Evolutionary conservation across 192 early-diverging fungal genomes (phyloP).

Genomic region (Haplosporangium gracile): DNA sequence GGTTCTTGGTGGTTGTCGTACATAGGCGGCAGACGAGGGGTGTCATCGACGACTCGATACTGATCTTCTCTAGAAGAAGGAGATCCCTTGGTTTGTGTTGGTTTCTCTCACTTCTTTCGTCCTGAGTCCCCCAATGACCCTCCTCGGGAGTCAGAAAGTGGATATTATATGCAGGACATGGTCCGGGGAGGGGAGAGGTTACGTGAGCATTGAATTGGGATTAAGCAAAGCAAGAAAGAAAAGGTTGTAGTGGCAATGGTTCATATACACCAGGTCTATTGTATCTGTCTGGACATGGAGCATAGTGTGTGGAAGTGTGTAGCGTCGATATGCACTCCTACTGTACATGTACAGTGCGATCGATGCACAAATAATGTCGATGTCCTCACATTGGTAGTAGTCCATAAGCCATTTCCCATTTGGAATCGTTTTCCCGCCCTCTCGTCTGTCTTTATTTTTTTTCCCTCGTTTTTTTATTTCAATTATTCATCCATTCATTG

Average conservation of each 20-base stretch:
- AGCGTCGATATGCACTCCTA: background rate
- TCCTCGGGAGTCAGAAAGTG: too few relatives aligned
- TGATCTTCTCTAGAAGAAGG: background rate
- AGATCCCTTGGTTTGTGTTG: too few relatives aligned
- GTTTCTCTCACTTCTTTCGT: too few relatives aligned
- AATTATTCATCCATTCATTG: background rate
- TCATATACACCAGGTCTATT: background rate
- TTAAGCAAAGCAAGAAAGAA: too few relatives aligned
- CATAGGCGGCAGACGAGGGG: background rate
- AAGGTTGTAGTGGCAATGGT: too few relatives aligned
- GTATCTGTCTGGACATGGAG: background rate
- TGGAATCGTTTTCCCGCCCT: conserved; percentile 9
- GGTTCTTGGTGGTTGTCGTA: background rate
- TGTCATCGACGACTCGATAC: background rate
- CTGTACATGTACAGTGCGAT: too few relatives aligned
- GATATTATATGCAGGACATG: too few relatives aligned
- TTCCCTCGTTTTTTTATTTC: background rate
- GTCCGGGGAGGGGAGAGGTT: too few relatives aligned
- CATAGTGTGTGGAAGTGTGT: background rate
- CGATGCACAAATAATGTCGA: background rate
- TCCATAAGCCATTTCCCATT: background rate
- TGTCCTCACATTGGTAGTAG: background rate
- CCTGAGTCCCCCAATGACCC: too few relatives aligned
- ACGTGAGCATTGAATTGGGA: too few relatives aligned
- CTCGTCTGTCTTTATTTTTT: background rate